Base-by-base conservation (phyloP, 169 alveolate species). In the Eimeria praecox region DNA sequence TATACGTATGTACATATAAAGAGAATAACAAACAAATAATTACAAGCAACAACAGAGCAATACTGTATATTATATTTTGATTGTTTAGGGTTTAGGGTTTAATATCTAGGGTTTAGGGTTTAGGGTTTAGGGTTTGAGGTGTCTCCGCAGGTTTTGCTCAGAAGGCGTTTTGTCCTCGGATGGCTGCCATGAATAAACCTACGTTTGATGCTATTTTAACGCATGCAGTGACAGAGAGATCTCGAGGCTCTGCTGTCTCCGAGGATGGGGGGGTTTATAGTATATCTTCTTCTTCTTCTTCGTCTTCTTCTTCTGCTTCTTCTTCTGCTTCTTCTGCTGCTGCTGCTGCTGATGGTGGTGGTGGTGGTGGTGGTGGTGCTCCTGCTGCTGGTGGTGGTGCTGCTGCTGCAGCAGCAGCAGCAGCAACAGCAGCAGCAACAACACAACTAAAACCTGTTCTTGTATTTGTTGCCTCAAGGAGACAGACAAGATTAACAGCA, bases 401-500 rank as follows among this genome's bases (percentile, higher is more conserved):
- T 42, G 62, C 82, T 2, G 30, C 92, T 10, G 42, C 73, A 9
- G 64, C 86, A 6, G 69, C 85, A 16, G 85, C 86, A 2, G 46
- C 94, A 5, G 46, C 90, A 9, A 24, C 90, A 9, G 90, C 66
- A 49, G 75, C 90, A 44, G 90, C 94, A 30, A 52, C 94, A 40
- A 35, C 82, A 16, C 44, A 64, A 30, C 87, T 90, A 16, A 64
- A 89, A 64, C 99, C 99, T 6, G 99, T 98, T 66, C 97, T 99
- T 44, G 98, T 99, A 59, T 99, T 99, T 96, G 99, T 99, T 35
- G 98, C 99, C 2, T 98, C 99, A 14, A 98, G 99, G 96, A 97
- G 99, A 89, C 99, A 99, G 96, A 99, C 99, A 20, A 98, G 99
- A 83, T 98, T 99, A 88, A 99, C 99, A 2, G 99, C 99, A 33